These are phyloP conservation scores for Eucalyptus curtisii DNA, from an alignment of 345 rosid genomes.

Conservation along the genomic window DNA sequence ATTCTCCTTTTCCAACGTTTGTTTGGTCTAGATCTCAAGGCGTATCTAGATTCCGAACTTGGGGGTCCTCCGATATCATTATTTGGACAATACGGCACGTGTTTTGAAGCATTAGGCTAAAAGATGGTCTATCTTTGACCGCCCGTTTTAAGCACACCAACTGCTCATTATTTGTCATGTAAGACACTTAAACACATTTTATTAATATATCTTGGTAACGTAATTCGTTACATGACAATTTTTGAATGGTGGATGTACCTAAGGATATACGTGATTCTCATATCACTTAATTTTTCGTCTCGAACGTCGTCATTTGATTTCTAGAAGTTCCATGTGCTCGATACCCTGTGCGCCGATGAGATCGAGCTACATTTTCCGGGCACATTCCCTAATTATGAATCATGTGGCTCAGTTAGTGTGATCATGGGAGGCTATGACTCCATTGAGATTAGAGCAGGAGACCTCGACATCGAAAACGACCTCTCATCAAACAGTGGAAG, in stretches of 20 bases:
- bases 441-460: neutral
- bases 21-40: neutral
- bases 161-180: neutral
- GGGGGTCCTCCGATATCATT: neutral
- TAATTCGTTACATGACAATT: fast-evolving
- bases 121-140: neutral
- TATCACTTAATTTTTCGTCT: neutral
- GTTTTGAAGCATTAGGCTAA: neutral
- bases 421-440: neutral
- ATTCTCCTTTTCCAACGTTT: neutral
- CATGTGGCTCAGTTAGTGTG: neutral
- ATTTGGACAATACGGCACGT: fast-evolving
- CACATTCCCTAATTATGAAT: neutral
- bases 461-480: neutral
- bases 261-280: neutral
- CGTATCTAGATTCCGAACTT: fast-evolving
- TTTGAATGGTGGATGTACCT: fast-evolving
- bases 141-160: neutral
- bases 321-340: fast-evolving
- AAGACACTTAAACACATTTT: neutral
- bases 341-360: neutral
- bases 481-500: neutral
- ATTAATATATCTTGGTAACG: fast-evolving
- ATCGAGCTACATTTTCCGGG: neutral
- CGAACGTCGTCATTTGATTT: fast-evolving